Percentiles rank a stretch among this genome's conserved stretches.
Conservation (phyloP, 2,329 filamentous ascomycete species). For the Seiridium unicorne region DNA sequence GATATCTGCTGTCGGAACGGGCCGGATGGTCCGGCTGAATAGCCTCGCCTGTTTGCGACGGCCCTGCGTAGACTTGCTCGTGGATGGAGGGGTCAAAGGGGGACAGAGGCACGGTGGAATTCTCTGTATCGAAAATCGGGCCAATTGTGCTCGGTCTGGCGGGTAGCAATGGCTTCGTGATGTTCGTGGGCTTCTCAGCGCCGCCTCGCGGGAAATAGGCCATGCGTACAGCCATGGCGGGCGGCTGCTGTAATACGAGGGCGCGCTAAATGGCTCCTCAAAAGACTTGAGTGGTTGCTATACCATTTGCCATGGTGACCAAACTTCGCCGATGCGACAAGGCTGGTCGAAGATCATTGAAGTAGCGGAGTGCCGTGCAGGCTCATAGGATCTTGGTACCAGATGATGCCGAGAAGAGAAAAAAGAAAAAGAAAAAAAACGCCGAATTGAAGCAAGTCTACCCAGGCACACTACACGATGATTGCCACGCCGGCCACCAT, state of each 20-base stretch:
- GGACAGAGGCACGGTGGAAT: neutral
- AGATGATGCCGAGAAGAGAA: too few relatives aligned
- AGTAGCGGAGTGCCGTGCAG: too few relatives aligned
- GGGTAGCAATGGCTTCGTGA: neutral
- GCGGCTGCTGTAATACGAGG: neutral
- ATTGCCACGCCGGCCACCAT: too few relatives aligned
- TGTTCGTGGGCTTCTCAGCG: neutral
- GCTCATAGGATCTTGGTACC: too few relatives aligned
- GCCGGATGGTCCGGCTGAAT: neutral
- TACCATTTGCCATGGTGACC: too few relatives aligned
- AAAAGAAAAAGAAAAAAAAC: too few relatives aligned
- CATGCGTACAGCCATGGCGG: neutral
- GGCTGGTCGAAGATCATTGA: too few relatives aligned
- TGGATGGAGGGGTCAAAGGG: neutral
- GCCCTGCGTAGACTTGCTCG: neutral
- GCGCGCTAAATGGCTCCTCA: too few relatives aligned
- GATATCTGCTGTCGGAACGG: neutral
- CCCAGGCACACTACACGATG: too few relatives aligned
- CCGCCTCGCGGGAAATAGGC: neutral
- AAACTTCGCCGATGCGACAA: too few relatives aligned
- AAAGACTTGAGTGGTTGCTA: too few relatives aligned
- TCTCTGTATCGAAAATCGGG: neutral
- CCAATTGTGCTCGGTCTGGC: neutral
- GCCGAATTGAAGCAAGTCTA: too few relatives aligned
- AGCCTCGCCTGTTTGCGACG: neutral